phyloP scores from a whole-genome alignment of 2,329 filamentous ascomycete genomes.

The Fusarium sp. region DNA sequence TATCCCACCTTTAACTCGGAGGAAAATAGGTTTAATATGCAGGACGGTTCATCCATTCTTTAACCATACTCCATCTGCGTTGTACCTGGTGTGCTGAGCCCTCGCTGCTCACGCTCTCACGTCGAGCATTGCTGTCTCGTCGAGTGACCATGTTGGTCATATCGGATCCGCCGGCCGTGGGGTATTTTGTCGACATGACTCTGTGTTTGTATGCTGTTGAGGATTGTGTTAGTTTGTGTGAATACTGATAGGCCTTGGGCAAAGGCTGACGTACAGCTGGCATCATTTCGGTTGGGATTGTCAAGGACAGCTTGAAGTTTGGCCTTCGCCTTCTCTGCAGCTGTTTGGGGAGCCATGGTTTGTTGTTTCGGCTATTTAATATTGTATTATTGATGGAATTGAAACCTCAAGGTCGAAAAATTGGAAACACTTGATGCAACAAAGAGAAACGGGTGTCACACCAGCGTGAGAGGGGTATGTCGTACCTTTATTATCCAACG shows the following conservation, averaged over 20 bases:
- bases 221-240: neutral
- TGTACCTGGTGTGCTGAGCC: conserved; percentile 24
- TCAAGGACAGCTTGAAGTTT: conserved; percentile 41
- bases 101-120: conserved; percentile 34
- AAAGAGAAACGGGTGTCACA: neutral
- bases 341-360: conserved; percentile 34
- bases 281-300: conserved; percentile 34
- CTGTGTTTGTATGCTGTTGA: conserved; percentile 37
- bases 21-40: conserved; percentile 22
- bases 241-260: fast-evolving
- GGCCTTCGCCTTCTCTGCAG: conserved; percentile 39
- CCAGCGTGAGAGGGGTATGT: conserved; percentile 21
- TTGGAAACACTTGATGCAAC: neutral
- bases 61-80: conserved; percentile 38
- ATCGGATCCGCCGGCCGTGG: conserved; percentile 25
- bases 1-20: neutral
- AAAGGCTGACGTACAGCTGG: conserved; percentile 3
- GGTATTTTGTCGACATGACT: conserved; percentile 38
- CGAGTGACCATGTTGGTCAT: conserved; percentile 36
- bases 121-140: conserved; percentile 35
- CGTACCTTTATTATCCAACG: conserved; percentile 32
- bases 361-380: neutral
- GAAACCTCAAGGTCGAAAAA: neutral
- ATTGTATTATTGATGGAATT: neutral
- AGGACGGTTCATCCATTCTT: conserved; percentile 39